Percentiles rank a stretch among this genome's conserved stretches.
phyloP scores from a whole-genome alignment of 768 basidiomycete species.

The Lanmaoa rubissima region DNA sequence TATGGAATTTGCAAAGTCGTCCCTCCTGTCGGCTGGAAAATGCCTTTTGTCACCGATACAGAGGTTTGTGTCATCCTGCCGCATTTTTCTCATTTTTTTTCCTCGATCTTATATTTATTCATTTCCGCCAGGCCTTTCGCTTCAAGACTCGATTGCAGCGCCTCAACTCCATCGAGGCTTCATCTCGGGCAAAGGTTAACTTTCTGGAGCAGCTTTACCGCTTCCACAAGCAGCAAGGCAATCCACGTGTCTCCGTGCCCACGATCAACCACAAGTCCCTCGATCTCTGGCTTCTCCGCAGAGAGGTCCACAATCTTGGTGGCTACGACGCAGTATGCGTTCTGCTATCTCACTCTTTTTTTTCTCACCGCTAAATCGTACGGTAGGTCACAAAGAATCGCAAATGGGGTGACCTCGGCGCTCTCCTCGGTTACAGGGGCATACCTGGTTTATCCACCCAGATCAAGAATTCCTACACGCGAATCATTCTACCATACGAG shows the following conservation, averaged over 20 bases:
- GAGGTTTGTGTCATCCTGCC: slow-evolving; percentile 57
- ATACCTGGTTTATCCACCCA: slow-evolving; percentile 82
- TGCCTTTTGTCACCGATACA: slow-evolving; percentile 94
- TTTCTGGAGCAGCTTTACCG: slow-evolving; percentile 96
- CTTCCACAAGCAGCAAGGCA: slow-evolving; percentile 95
- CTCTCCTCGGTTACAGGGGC: slow-evolving; percentile 77
- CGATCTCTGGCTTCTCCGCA: slow-evolving; percentile 91
- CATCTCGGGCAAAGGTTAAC: slow-evolving; percentile 94
- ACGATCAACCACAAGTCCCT: slow-evolving; percentile 90
- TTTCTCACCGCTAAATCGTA: slow-evolving; percentile 26
- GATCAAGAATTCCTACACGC: slow-evolving; percentile 85
- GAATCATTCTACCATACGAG: slow-evolving; percentile 95
- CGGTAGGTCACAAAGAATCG: slow-evolving; percentile 75
- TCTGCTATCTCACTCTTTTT: slow-evolving; percentile 14
- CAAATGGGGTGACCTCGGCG: slow-evolving; percentile 87
- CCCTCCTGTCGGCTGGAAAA: slow-evolving; percentile 90
- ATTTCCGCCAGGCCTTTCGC: slow-evolving; percentile 63
- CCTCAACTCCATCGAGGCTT: slow-evolving; percentile 95
- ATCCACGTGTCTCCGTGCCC: slow-evolving; percentile 86
- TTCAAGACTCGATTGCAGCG: slow-evolving; percentile 95
- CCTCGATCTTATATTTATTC: slow-evolving; percentile 24
- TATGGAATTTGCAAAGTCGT: slow-evolving; percentile 96
- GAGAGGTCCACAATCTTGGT: slow-evolving; percentile 86
- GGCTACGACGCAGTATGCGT: slow-evolving; percentile 79
- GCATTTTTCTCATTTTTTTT: slow-evolving; percentile 27